Evolutionary conservation across 768 basidiomycete species (phyloP).

Genomic region (Harrya chromipes): DNA sequence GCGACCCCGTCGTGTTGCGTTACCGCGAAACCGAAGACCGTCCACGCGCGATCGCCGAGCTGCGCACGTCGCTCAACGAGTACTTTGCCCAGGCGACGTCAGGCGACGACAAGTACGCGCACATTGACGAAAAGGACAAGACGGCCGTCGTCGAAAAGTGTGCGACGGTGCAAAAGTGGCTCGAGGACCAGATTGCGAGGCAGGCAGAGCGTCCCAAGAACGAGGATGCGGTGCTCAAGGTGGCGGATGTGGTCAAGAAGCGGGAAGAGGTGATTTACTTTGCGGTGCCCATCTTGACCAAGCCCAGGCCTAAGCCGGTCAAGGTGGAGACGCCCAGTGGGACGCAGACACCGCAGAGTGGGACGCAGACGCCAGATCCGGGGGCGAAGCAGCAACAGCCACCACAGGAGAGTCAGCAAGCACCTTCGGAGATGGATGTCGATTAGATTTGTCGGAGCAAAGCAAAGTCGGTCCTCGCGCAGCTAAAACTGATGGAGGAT

Average conservation of each 20-base stretch:
- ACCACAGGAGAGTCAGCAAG: constrained; percentile 26
- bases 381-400: constrained; percentile 32
- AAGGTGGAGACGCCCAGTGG: constrained; percentile 51
- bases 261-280: constrained; percentile 90
- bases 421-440: constrained; percentile 81
- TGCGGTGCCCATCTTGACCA: constrained; percentile 85
- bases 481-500: neutral
- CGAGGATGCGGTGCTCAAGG: constrained; percentile 78
- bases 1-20: constrained; percentile 83
- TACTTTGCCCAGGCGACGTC: constrained; percentile 85
- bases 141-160: constrained; percentile 84
- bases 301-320: constrained; percentile 85
- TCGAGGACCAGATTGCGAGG: constrained; percentile 85
- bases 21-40: constrained; percentile 84
- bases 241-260: constrained; percentile 84
- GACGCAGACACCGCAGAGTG: constrained; percentile 71
- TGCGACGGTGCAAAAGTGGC: constrained; percentile 90
- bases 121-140: constrained; percentile 89
- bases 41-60: constrained; percentile 61
- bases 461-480: no score
- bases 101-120: constrained; percentile 78
- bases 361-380: constrained; percentile 54
- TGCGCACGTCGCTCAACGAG: constrained; percentile 85
- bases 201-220: constrained; percentile 91
- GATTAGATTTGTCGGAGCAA: constrained; percentile 46